Evolutionary conservation across 140 eudicot genomes (phyloP).

Genomic region (Cichorium intybus): DNA sequence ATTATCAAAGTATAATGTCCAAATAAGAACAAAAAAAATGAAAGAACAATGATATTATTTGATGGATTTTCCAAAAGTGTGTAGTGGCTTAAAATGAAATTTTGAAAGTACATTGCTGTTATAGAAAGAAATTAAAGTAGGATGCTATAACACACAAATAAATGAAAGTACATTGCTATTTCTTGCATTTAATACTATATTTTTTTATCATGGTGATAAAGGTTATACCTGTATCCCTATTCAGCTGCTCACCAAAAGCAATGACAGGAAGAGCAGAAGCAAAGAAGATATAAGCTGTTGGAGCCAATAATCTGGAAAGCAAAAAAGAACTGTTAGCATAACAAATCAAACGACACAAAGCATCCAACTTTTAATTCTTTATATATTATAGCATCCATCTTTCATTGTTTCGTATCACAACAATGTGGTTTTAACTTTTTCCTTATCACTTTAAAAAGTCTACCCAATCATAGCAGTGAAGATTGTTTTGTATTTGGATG

Average conservation of each 20-base stretch:
- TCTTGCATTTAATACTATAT: neutral
- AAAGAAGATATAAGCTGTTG: constrained; percentile 84
- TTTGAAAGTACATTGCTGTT: neutral
- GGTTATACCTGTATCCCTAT: constrained; percentile 71
- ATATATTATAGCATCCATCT: too few species aligned
- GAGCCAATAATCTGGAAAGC: constrained; percentile 76
- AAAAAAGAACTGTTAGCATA: neutral
- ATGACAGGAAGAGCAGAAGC: constrained; percentile 97
- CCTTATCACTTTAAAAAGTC: neutral
- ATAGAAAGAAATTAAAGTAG: neutral
- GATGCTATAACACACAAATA: neutral
- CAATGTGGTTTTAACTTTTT: neutral
- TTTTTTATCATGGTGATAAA: neutral
- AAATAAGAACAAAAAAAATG: neutral
- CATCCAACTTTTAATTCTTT: neutral
- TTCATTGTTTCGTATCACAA: neutral
- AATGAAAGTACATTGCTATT: neutral
- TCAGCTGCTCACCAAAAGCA: constrained; percentile 93
- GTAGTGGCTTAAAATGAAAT: neutral
- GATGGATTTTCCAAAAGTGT: neutral
- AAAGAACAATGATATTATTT: neutral
- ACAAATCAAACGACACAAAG: neutral
- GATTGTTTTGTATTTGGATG: neutral
- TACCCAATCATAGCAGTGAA: neutral
- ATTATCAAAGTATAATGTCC: neutral